These are phyloP conservation scores for Pythium dissotocum DNA, from an alignment of 352 stramenopile species.

Conservation along the genomic window DNA sequence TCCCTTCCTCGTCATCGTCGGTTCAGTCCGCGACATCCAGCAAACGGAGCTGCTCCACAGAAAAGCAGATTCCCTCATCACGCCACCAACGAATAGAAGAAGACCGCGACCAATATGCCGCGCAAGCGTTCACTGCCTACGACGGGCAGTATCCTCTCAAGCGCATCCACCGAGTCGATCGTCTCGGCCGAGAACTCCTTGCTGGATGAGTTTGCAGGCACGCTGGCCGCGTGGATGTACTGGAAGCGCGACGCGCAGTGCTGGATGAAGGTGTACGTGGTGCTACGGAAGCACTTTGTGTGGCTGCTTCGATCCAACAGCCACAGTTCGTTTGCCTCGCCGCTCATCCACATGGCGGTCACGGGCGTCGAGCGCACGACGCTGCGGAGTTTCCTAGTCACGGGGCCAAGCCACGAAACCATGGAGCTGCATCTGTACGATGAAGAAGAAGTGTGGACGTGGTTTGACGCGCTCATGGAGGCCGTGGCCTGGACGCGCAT, in stretches of 20 bases:
- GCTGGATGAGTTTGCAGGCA: constrained; percentile 30
- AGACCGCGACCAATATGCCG: constrained; percentile 18
- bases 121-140: constrained; percentile 29
- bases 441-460: constrained; percentile 44
- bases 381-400: constrained; percentile 50
- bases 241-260: constrained; percentile 61
- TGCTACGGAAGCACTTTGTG: constrained; percentile 65
- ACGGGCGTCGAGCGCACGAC: constrained; percentile 46
- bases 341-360: constrained; percentile 71
- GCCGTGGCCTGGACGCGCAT: constrained; percentile 33
- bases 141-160: constrained; percentile 45
- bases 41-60: background rate
- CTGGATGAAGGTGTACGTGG: constrained; percentile 80
- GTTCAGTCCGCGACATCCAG: background rate
- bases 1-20: background rate
- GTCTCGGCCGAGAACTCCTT: constrained; percentile 30
- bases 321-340: constrained; percentile 31
- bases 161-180: constrained; percentile 41
- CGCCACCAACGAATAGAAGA: background rate
- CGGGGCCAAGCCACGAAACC: constrained; percentile 53
- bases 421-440: constrained; percentile 83
- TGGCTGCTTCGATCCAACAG: constrained; percentile 59
- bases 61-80: background rate
- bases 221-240: constrained; percentile 73
- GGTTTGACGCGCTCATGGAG: constrained; percentile 70